Evolutionary conservation across 768 basidiomycete species (phyloP), one percentile per base, ranked within the genome.

Genomic region (Boletus rubropictus): DNA sequence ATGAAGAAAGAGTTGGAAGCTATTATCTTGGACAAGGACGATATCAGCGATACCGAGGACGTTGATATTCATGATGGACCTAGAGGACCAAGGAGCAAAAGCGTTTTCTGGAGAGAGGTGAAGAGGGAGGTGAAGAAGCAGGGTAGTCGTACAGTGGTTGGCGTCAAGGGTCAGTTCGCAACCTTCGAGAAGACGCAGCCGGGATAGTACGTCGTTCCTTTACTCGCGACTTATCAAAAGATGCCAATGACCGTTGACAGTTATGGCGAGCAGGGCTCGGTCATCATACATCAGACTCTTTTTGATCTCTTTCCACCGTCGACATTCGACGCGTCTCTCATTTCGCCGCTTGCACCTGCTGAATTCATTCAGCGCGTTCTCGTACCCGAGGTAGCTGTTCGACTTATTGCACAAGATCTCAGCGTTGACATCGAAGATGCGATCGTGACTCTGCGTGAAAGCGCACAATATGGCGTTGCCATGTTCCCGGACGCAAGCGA

Each of bases 311-410:
- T 90, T 56, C 86, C 90, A 1, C 80, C 78, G 0, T 61, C 73
- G 4, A 66, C 74, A 0, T 76, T 88, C 38, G 70, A 80, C 46
- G 70, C 78, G 0, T 60, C 67, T n/a, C 63, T 72, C 10, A 76
- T 81, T 21, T 64, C 72, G 0, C 86, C 94, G 0, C 76, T 97
- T 20, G 78, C 81, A 1, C 72, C 81, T 0, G 76, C 79, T 28
- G 84, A 90, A 48, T 95, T 93, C 59, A 74, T 91, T 31, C 81
- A 86, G 32, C 82, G 83, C 14, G 76, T 97, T 25, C 77, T 98
- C n/a, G 81, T 97, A 3, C 95, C 95, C 2, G 94, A 97, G 67
- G 80, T 85, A 0, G 89, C 85, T 1, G 72, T 85, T 33, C 72
- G 77, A 20, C 78, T 98, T n/a, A 89, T 97, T 50, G 81, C 81